Base-by-base conservation (phyloP, 2,329 filamentous ascomycete species). In the Domatiomyces globalis region DNA sequence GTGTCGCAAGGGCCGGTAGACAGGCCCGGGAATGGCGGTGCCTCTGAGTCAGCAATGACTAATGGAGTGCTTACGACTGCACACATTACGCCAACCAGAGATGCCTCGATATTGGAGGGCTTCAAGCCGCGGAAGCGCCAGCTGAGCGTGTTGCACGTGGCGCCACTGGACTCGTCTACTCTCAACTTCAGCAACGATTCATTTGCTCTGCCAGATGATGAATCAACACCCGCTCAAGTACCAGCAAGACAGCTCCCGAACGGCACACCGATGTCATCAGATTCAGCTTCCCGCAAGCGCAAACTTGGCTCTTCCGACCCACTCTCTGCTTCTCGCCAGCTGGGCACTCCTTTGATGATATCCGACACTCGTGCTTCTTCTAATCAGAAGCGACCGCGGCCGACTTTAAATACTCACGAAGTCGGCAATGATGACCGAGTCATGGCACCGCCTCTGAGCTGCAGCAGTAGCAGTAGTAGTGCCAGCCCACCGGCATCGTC, bases 111-210 rank as follows among this genome's bases (percentile, higher is more conserved):
- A 18, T 43, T 61, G 19, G 57, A 58, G 7, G 52, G 50, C 8
- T 50, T 61, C 25, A 61, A 59, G 43, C 57, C 59, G 20, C 49
- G 59, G 27, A 49, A 57, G 47, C 51, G 59, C 51, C 59, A 61
- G 51, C 54, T 52, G 49, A 61, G 59, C 49, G 57, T 61, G 45
- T 52, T 61, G 46, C 59, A 55, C 46, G 39, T 54, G 45, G 27
- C 56, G 36, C 54, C 52, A 45, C 50, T 56, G 18, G 55, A 60
- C 27, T 58, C 54, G 18, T 58, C 56, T 10, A 55, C 49, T 10
- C 51, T 61, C n/a, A 56, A 57, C 48, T 48, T 51, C n/a, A 56
- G 54, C 15, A 55, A 59, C 43, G 58, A 58, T 45, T 56, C 55
- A 5, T 45, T 55, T 43, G 58, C 59, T 22, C 43, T 61, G 19